A percentile compares a stretch with the other conserved stretches of the same genome.
These are phyloP conservation scores for Cystobasidium ongulense DNA, from an alignment of 768 basidiomycete species.

Conservation along the genomic window DNA sequence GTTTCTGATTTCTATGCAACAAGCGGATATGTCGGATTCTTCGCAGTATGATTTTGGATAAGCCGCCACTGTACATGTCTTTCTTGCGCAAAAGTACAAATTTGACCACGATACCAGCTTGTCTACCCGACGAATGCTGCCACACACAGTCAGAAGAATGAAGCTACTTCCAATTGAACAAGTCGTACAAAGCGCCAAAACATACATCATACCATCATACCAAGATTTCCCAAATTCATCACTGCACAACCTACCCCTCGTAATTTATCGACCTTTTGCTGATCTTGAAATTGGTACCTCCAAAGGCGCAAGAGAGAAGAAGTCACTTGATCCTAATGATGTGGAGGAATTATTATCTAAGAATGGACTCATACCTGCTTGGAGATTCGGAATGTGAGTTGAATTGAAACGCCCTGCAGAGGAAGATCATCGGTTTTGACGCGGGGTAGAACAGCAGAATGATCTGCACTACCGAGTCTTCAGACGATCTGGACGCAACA, in stretches of 20 bases:
- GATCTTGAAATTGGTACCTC: not conserved
- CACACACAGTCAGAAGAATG: not conserved
- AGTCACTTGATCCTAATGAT: not conserved
- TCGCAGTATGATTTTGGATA: too few species aligned
- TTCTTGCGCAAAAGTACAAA: too few species aligned
- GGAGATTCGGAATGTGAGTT: conserved; percentile 18
- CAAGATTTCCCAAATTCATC: conserved; percentile 9
- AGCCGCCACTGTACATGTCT: too few species aligned
- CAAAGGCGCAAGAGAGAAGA: not conserved
- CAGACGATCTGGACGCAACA: too few species aligned
- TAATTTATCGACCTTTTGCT: conserved; percentile 18
- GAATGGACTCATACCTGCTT: conserved; percentile 9
- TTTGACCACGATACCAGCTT: too few species aligned
- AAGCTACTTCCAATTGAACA: not conserved
- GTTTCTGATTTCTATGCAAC: too few species aligned
- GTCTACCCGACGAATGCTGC: too few species aligned
- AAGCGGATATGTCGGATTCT: too few species aligned
- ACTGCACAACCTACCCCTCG: conserved; percentile 5
- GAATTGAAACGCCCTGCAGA: not conserved
- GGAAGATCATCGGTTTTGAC: too few species aligned
- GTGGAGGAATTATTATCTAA: not conserved
- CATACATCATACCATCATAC: conserved; percentile 9
- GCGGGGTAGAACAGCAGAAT: too few species aligned
- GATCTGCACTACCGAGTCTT: too few species aligned
- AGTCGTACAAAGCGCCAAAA: not conserved